Evolutionary conservation across 108 stramenopile species (phyloP).

Genomic region (Nitzschia sp.): DNA sequence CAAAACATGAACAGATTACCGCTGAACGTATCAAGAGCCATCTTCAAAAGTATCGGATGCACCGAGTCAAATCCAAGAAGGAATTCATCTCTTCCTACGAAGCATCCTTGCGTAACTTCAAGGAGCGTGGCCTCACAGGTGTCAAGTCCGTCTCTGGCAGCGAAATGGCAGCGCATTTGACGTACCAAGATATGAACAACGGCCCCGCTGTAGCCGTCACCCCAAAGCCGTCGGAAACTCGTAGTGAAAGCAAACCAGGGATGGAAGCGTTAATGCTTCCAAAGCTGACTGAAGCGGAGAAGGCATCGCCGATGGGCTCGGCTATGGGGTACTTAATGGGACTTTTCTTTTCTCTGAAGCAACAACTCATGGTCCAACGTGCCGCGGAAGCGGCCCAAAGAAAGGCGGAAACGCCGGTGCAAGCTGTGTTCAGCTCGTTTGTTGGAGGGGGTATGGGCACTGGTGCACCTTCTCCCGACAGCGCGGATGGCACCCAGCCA

Average conservation of each 20-base stretch:
- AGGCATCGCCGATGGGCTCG: conserved; percentile 71
- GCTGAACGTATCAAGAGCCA: conserved; percentile 96
- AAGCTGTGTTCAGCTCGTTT: conserved; percentile 26
- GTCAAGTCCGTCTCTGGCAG: conserved; percentile 47
- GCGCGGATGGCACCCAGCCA: not conserved
- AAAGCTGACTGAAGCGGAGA: conserved; percentile 67
- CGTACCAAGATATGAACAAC: conserved; percentile 36
- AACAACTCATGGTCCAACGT: conserved; percentile 69
- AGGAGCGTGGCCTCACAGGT: conserved; percentile 34
- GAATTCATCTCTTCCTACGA: conserved; percentile 91
- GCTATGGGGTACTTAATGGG: conserved; percentile 85
- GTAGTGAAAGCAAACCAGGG: not conserved
- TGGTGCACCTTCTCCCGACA: not conserved
- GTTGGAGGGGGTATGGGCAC: not conserved
- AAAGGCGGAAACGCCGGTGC: conserved; percentile 22
- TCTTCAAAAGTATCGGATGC: conserved; percentile 94
- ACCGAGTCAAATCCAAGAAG: conserved; percentile 82
- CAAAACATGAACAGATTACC: conserved; percentile 73
- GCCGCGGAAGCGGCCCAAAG: conserved; percentile 26
- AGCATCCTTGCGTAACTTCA: conserved; percentile 53
- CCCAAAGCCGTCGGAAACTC: not conserved
- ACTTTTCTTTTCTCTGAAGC: conserved; percentile 74
- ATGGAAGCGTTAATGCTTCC: conserved; percentile 58
- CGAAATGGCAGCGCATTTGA: conserved; percentile 72
- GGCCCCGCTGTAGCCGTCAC: conserved; percentile 1